Conservation (phyloP, 495 filamentous ascomycete genomes). For the Aspergillus campestris region DNA sequence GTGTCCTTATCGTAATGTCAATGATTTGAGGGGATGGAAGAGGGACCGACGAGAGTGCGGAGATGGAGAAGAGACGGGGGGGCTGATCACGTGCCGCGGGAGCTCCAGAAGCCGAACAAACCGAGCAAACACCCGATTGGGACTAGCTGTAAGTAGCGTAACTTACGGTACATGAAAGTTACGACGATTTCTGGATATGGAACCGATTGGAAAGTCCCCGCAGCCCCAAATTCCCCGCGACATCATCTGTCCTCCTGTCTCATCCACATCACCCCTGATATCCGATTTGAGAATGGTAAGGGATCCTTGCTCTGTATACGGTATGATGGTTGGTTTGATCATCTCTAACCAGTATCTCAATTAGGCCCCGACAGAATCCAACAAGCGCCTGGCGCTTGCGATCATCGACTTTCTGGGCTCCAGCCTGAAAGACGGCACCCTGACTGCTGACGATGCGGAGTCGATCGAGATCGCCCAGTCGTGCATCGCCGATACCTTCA, state of each 20-base stretch:
- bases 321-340: not conserved
- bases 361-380: constrained; percentile 56
- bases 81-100: not conserved
- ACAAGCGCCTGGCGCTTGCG: constrained; percentile 93
- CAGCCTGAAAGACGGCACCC: constrained; percentile 80
- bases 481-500: constrained; percentile 92
- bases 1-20: not conserved
- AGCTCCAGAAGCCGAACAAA: too few species aligned
- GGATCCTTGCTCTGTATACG: not conserved
- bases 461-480: constrained; percentile 84
- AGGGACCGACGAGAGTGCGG: not conserved
- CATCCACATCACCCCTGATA: not conserved
- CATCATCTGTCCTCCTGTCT: not conserved
- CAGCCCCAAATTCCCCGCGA: constrained; percentile 7
- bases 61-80: not conserved
- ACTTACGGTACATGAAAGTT: too few species aligned
- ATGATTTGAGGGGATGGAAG: not conserved
- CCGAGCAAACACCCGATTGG: too few species aligned
- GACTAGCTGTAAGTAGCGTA: too few species aligned
- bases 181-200: too few species aligned
- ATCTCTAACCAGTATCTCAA: constrained; percentile 5
- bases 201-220: constrained; percentile 2
- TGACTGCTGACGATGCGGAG: constrained; percentile 78
- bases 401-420: constrained; percentile 89
- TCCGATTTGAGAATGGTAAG: constrained; percentile 4